Conservation (phyloP, 192 early-diverging fungal species). For the Glomus cerebriforme region DNA sequence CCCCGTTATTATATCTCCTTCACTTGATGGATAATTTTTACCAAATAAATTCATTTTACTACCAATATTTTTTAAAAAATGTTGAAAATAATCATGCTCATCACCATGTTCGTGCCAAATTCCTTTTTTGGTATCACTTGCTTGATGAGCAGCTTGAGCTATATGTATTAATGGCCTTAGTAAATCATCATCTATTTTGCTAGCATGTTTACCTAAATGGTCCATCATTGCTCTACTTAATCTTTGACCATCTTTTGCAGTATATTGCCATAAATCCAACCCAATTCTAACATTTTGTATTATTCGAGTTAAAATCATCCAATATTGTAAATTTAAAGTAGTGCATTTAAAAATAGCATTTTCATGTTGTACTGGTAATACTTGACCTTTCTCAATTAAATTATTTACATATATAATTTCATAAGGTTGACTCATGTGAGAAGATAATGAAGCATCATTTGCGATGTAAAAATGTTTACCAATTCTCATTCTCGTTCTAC, state of each 20-base stretch:
- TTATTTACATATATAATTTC: conserved; percentile 14
- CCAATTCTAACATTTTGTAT: conserved; percentile 53
- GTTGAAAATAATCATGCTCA: conserved; percentile 34
- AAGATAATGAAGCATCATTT: conserved; percentile 42
- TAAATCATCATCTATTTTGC: conserved; percentile 39
- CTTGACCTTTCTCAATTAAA: neutral
- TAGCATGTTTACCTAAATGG: conserved; percentile 45
- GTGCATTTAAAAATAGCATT: conserved; percentile 34
- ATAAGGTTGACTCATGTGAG: conserved; percentile 37
- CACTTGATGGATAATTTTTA: neutral
- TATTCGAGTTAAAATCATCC: conserved; percentile 53
- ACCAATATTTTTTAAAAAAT: conserved; percentile 16
- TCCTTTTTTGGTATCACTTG: conserved; percentile 28
- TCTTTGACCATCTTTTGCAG: conserved; percentile 44
- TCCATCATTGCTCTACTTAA: conserved; percentile 47
- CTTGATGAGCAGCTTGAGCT: conserved; percentile 47
- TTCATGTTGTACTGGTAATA: neutral
- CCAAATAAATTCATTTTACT: conserved; percentile 29
- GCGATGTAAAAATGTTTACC: conserved; percentile 56
- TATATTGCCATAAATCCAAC: conserved; percentile 58
- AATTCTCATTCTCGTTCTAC: conserved; percentile 62
- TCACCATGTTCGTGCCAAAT: conserved; percentile 17
- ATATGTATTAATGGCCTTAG: conserved; percentile 53
- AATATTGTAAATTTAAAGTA: conserved; percentile 61
- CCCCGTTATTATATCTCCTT: conserved; percentile 33